Base-by-base conservation (phyloP, 2,329 filamentous ascomycete genomes). In the Lasiodiplodia sp. region DNA sequence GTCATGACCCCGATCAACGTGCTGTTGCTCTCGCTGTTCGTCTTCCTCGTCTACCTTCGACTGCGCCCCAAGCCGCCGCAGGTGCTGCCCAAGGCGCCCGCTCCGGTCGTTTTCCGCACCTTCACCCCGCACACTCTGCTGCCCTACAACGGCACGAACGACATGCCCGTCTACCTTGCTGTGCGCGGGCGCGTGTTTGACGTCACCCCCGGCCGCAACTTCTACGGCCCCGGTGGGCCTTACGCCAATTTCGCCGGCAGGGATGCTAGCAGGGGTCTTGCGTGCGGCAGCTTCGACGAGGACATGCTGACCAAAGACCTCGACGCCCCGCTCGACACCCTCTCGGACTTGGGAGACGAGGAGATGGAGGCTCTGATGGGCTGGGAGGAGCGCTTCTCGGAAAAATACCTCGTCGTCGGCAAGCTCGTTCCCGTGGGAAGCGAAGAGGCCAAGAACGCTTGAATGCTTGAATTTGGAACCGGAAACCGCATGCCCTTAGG, bases 361-460 rank as follows among this genome's bases (percentile, higher is more conserved):
- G 90, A 97, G 84, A 82, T 92, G 81, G 94, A 97, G 79, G 92
- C 94, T 62, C 82, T 97, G 79, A 85, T 87, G 74, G 93, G 92
- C 2, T 99, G 96, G 96, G 94, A 97, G 84, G 93, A 96, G 83
- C 87, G 94, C 72, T 99, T 99, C 79, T 82, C 86, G 70, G 92
- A 95, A 81, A 98, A 99, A 86, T 99, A 99, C 80, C 83, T 97
- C 28, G 89, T 98, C n/a, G 93, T 99, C 16, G 96, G 96, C 23
- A 91, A 89, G 81, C 81, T 99, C 75, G 92, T 97, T 66, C 84
- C 89, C 58, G 88, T 88, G 70, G 86, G 86, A 14, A 82, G 82
- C 71, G 83, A 88, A 7, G 84, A 86, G 71, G 82, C 81, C 3
- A 82, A 85, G 75, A 78, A 82, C 71, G 78, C 76, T 18, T 70